phyloP scores from a whole-genome alignment of 805 yeast species.

The Kluyveromyces starmeri region DNA sequence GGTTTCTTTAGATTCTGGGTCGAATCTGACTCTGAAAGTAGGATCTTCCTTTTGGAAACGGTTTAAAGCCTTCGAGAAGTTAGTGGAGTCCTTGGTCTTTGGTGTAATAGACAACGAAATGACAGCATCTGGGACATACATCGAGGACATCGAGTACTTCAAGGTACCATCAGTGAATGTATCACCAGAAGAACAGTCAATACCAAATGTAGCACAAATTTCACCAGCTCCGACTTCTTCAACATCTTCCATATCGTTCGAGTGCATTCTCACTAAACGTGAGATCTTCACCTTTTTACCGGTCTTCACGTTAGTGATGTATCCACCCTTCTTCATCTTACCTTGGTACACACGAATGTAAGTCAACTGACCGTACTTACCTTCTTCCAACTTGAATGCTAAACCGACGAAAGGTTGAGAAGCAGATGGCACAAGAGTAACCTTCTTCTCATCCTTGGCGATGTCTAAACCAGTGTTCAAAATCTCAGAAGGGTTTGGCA shows the following conservation, averaged over 20 bases:
- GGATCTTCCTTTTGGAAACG: slow-evolving; percentile 99
- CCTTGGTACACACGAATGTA: slow-evolving; percentile 98
- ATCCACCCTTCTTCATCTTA: slow-evolving; percentile 78
- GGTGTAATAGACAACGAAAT: slow-evolving; percentile 89
- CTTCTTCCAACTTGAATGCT: slow-evolving; percentile 99
- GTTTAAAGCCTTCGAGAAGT: slow-evolving; percentile 93
- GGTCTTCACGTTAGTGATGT: slow-evolving; percentile 79
- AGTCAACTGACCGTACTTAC: slow-evolving; percentile 95
- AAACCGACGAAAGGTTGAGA: slow-evolving; percentile 83
- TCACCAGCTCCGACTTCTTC: slow-evolving; percentile 96
- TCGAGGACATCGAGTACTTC: slow-evolving; percentile 86
- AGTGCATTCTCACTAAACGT: slow-evolving; percentile 95
- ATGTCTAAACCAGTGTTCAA: slow-evolving; percentile 83
- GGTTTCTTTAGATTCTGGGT: slow-evolving; percentile 86
- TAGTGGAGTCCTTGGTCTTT: slow-evolving; percentile 73
- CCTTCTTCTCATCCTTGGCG: slow-evolving; percentile 52
- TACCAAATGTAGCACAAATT: slow-evolving; percentile 98
- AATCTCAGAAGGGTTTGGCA: slow-evolving; percentile 93
- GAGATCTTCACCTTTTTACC: slow-evolving; percentile 92
- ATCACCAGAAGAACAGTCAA: slow-evolving; percentile 98
- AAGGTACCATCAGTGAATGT: slow-evolving; percentile 83
- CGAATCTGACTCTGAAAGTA: slow-evolving; percentile 88
- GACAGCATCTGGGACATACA: slow-evolving; percentile 99
- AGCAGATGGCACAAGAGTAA: slow-evolving; percentile 65
- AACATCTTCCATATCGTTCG: slow-evolving; percentile 97